A percentile compares a stretch with the other conserved stretches of the same genome.
Evolutionary conservation across 1,284 basidiomycete genomes (phyloP).

Genomic region (Chalciporus piperatoides): DNA sequence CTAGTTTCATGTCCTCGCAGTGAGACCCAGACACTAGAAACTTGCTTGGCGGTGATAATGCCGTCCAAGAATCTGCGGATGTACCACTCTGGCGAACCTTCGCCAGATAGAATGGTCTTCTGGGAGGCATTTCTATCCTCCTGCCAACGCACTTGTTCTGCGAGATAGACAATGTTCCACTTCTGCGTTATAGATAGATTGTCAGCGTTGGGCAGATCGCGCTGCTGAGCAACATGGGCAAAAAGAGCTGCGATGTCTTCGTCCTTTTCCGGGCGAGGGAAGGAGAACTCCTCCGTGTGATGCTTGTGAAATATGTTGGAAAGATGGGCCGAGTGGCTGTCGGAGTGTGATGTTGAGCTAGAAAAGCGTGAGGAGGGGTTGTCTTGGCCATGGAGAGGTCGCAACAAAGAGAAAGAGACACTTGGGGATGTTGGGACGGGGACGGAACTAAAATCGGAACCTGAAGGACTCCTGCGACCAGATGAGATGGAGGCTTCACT

Average conservation of each 20-base stretch:
- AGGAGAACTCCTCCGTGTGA: conserved; percentile 62
- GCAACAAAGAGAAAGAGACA: conserved; percentile 36
- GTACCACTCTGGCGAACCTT: conserved; percentile 83
- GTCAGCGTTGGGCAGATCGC: conserved; percentile 60
- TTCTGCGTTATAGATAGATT: conserved; percentile 79
- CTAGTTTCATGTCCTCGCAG: conserved; percentile 78
- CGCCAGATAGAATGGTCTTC: conserved; percentile 45
- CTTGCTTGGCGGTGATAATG: conserved; percentile 80
- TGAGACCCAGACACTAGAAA: conserved; percentile 74
- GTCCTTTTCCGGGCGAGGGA: conserved; percentile 69
- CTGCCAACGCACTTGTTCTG: conserved; percentile 78
- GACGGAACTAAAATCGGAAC: conserved; percentile 46
- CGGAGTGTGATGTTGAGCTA: conserved; percentile 46
- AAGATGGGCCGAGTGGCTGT: conserved; percentile 52
- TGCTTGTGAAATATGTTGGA: conserved; percentile 53
- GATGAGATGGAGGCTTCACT: conserved; percentile 52
- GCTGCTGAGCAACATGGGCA: conserved; percentile 65
- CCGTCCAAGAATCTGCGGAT: conserved; percentile 87
- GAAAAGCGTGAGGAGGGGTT: conserved; percentile 60
- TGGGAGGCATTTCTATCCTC: conserved; percentile 62
- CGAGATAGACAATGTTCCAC: conserved; percentile 88
- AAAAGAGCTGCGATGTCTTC: conserved; percentile 78
- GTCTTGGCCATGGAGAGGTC: conserved; percentile 55
- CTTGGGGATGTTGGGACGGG: conserved; percentile 37
- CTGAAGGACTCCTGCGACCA: conserved; percentile 40